These are phyloP conservation scores for Aspergillus sp. DNA, from an alignment of 2,329 filamentous ascomycete genomes.

Conservation along the genomic window DNA sequence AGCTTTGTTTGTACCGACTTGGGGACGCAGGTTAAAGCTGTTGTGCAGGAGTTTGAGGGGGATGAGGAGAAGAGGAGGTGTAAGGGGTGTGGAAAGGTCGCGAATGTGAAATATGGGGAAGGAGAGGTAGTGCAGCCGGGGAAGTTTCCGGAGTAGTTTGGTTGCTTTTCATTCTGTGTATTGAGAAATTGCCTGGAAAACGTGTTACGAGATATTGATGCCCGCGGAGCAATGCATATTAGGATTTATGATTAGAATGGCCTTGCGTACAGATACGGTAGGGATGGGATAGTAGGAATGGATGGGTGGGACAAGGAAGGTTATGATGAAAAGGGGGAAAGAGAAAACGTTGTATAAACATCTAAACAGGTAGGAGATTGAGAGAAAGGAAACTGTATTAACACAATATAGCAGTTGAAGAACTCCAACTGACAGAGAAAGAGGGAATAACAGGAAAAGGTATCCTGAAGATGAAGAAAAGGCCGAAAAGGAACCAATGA, in stretches of 20 bases:
- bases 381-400: constrained; percentile 8
- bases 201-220: background rate
- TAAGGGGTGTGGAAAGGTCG: constrained; percentile 66
- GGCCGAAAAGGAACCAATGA: background rate
- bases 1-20: constrained; percentile 83
- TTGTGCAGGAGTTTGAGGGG: constrained; percentile 72
- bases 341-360: background rate
- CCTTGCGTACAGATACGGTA: background rate
- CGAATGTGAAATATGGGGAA: constrained; percentile 45
- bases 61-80: constrained; percentile 68
- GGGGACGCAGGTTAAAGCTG: constrained; percentile 88
- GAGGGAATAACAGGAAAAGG: constrained; percentile 1
- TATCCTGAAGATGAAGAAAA: constrained; percentile 4
- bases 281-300: background rate
- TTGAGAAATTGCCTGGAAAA: background rate
- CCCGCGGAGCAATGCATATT: background rate
- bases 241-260: constrained; percentile 2
- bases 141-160: constrained; percentile 22
- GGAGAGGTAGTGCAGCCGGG: constrained; percentile 40
- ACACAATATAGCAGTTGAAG: constrained; percentile 8
- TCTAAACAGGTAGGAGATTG: constrained; percentile 7
- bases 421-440: constrained; percentile 5
- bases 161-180: no score
- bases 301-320: background rate
- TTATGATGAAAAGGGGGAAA: constrained; percentile 4